Base-by-base conservation (phyloP, 768 basidiomycete genomes). In the Ephemerocybe angulata region DNA sequence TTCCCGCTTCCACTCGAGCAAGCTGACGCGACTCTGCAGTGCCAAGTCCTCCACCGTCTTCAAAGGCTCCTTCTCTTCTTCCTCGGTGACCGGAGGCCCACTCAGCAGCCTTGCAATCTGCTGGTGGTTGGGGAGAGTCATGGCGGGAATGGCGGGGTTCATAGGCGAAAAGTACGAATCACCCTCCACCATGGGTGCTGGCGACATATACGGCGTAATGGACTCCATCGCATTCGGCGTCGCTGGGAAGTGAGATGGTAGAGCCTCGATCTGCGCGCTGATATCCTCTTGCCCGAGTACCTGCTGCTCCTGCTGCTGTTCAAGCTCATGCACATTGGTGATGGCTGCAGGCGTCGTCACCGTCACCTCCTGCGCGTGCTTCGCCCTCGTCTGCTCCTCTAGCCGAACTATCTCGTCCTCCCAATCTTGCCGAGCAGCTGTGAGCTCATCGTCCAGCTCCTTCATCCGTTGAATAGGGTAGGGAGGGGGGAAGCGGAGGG, bases 401-500 rank as follows among this genome's bases (percentile, higher is more conserved):
- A 84, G 77, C 33, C 84, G 75, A 41, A 92, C 77, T 13, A 90
- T 82, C 60, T 93, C 92, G 59, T 97, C 93, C 65, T 96, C 93
- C 85, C 92, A 93, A 24, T 80, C 86, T 46, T 77, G 76, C 63
- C 87, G 89, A 15, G 86, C 81, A 27, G 76, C 75, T 30, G 78
- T 72, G n/a, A 96, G 78, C 53, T 86, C 78, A 22, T 86, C 81
- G 62, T 98, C 94, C 5, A 98, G 74, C 60, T 90, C 87, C 62
- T 90, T 88, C 93, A 98, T 97, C 43, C 81, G 81, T 2, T 81
- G 76, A 37, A 99, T 82, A 6, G 94, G 88, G 64, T 91, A 87
- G 3, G 97, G 97, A 22, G 96, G 93, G 13, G 87, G 90, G 67
- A 97, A 97, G 4, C 92, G 84, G 44, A 98, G 74, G 0, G 94